Evolutionary conservation across 768 basidiomycete genomes (phyloP), one percentile per base, ranked within the genome.

Genomic region (Tricholoma furcatifolium): DNA sequence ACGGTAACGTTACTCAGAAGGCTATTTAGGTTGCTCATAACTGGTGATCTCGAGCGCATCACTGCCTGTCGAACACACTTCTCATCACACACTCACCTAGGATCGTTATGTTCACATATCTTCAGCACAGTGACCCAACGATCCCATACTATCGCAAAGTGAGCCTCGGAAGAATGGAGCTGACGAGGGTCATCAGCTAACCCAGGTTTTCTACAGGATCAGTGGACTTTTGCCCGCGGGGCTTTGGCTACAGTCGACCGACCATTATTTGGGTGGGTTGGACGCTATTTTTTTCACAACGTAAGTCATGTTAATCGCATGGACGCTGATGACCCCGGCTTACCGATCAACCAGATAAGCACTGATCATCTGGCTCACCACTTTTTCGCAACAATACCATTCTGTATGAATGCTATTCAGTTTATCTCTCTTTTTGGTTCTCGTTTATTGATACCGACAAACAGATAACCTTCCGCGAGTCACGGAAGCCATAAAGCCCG

Each of bases 221-320:
- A 78, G 56, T 85, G 83, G 83, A 77, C 77, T n/a, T 84, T 80
- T 59, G 73, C 76, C 40, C 76, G 82, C 14, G 83, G 83, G 18
- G 83, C 83, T 15, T 68, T 82, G 12, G 76, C 81, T 10, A 84
- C 83, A 3, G 77, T 85, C 0, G 83, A 85, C 64, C 71, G 83
- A 27, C 75, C 81, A 23, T 65, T 84, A 43, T 75, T 84, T 55
- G 82, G 82, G 7, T 84, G 79, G 81, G 74, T 74, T 36, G 82
- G 82, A 4, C 68, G 76, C 12, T 76, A 80, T 60, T 78, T 84
- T 57, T 69, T 85, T 15, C 79, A 82, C 61, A 79, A 82, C 56
- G 79, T 77, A 49, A 49, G 73, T 58, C 39, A 27, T 38, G 23
- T 5, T 32, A 45, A 50, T 40, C 15, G 20, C 12, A 5, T 42